Evolutionary conservation across 768 basidiomycete genomes (phyloP).

Genomic region (Phaffia australis): DNA sequence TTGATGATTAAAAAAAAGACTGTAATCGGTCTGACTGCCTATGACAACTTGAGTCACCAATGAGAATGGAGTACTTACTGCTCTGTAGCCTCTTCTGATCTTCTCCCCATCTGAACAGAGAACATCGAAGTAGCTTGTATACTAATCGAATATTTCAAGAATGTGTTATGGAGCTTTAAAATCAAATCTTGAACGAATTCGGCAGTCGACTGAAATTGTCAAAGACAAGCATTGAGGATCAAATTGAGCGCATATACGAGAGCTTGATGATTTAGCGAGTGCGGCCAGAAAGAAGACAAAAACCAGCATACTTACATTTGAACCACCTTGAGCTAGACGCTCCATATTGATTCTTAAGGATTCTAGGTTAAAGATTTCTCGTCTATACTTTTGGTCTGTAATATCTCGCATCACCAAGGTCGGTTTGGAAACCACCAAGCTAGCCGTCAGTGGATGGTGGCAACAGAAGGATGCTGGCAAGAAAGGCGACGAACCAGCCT

Average conservation of each 20-base stretch:
- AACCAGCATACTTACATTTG: background rate
- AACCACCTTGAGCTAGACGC: slow-evolving; percentile 11
- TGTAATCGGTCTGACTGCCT: no score
- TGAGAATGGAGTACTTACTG: no score
- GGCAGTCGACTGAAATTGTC: slow-evolving; percentile 12
- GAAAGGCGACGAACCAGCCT: slow-evolving; percentile 6
- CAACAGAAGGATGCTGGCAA: background rate
- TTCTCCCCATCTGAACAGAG: slow-evolving; percentile 11
- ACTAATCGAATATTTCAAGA: slow-evolving; percentile 15
- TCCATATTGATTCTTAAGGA: slow-evolving; percentile 22
- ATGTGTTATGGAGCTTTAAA: slow-evolving; percentile 10
- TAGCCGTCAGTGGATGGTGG: background rate
- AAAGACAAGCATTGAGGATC: background rate
- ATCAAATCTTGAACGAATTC: slow-evolving; percentile 24
- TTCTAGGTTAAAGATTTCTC: slow-evolving; percentile 24
- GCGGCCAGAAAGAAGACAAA: background rate
- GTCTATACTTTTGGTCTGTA: slow-evolving; percentile 19
- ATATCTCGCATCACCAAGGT: no score
- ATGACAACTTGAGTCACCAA: no score
- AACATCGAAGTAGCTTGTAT: slow-evolving; percentile 23
- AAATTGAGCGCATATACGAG: no score
- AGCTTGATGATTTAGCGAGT: background rate
- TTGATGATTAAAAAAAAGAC: background rate
- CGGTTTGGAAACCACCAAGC: no score
- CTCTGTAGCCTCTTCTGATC: slow-evolving; percentile 20